Evolutionary conservation across 169 alveolate species (phyloP).

Genomic region (Plasmodium inui): DNA sequence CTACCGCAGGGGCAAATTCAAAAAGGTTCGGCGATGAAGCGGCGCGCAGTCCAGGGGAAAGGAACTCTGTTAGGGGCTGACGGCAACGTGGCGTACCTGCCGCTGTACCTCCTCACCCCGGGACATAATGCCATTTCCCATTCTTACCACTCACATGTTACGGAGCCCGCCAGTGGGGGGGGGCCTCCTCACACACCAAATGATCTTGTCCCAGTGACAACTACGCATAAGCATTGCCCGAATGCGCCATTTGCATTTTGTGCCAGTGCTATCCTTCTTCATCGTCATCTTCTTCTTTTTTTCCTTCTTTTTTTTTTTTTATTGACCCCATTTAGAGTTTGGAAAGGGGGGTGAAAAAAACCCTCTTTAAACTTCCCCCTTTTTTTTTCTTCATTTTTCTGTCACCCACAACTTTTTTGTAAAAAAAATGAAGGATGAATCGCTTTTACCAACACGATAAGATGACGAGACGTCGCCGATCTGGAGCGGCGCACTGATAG

Average conservation of each 20-base stretch:
- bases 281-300: not conserved
- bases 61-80: not conserved
- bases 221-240: not conserved
- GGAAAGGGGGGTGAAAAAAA: not conserved
- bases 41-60: not conserved
- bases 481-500: not conserved
- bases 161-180: not conserved
- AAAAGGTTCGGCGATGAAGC: slow-evolving; percentile 5
- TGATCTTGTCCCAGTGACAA: not conserved
- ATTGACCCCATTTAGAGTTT: not conserved
- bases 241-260: not conserved
- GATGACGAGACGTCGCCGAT: not conserved
- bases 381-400: not conserved
- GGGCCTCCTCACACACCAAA: not conserved
- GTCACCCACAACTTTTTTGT: not conserved
- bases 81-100: not conserved
- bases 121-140: not conserved
- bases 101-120: not conserved
- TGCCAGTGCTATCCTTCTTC: not conserved
- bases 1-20: slow-evolving; percentile 20
- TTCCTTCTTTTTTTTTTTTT: not conserved
- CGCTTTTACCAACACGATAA: not conserved
- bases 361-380: not conserved
- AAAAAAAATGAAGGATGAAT: not conserved
- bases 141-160: not conserved